A percentile compares a stretch with the other conserved stretches of the same genome.
Conservation (phyloP, 257 asterid species). For the Solanum virginianum region DNA sequence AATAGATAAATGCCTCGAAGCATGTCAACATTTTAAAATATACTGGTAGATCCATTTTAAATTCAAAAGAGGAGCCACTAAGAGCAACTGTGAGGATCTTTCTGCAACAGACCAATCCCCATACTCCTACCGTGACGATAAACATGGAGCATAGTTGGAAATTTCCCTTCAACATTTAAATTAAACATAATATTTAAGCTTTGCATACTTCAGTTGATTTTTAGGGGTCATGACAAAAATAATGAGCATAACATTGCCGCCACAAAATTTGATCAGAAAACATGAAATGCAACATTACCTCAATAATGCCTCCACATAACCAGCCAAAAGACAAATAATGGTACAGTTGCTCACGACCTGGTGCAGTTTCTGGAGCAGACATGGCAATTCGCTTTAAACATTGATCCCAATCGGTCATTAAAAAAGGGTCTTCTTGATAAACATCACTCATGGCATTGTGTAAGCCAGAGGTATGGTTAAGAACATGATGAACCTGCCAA, state of each 20-base stretch:
- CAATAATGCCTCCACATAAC: slow-evolving; percentile 95
- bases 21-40: neutral
- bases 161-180: neutral
- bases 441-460: slow-evolving; percentile 70
- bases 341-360: slow-evolving; percentile 66
- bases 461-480: slow-evolving; percentile 92
- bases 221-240: neutral
- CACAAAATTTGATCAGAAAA: neutral
- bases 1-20: neutral
- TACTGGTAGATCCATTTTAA: neutral
- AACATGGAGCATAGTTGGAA: neutral
- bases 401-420: slow-evolving; percentile 75
- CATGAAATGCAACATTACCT: slow-evolving; percentile 36
- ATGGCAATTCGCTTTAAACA: slow-evolving; percentile 47
- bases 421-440: slow-evolving; percentile 62
- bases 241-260: neutral
- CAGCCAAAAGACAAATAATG: slow-evolving; percentile 92
- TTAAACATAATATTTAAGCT: neutral
- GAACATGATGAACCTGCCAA: slow-evolving; percentile 90
- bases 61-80: neutral
- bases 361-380: slow-evolving; percentile 65
- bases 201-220: neutral
- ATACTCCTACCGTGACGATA: neutral
- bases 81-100: neutral
- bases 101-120: neutral